Conservation (phyloP, 2,329 filamentous ascomycete species). For the Claviceps capensis region DNA sequence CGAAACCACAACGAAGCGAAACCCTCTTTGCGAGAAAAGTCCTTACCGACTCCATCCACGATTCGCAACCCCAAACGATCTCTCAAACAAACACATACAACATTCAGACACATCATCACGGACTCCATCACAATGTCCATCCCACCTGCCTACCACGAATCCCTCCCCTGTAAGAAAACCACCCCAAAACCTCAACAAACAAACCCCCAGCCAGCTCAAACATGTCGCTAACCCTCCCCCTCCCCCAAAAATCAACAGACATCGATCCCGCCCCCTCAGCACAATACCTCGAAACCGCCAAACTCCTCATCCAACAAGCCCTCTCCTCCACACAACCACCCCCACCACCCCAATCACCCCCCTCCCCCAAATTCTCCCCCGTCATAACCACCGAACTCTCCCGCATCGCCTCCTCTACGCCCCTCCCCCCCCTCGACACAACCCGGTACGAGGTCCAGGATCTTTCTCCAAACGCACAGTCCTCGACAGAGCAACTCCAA, state of each 20-base stretch:
- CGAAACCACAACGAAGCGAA: too few relatives aligned
- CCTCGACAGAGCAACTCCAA: constrained; percentile 33
- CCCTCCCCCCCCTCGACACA: constrained; percentile 52
- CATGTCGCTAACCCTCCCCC: background rate
- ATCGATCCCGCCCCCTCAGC: constrained; percentile 62
- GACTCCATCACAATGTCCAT: constrained; percentile 10
- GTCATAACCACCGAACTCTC: background rate
- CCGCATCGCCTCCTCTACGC: constrained; percentile 37
- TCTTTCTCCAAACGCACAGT: constrained; percentile 13
- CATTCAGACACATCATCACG: too few relatives aligned
- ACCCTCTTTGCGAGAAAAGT: too few relatives aligned
- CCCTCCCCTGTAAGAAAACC: constrained; percentile 55
- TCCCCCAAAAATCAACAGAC: constrained; percentile 40
- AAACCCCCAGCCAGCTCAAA: background rate
- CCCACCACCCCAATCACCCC: background rate
- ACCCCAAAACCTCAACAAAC: background rate
- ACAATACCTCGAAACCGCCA: constrained; percentile 49
- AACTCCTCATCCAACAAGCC: constrained; percentile 56
- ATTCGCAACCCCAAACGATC: too few relatives aligned
- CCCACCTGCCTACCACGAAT: constrained; percentile 48
- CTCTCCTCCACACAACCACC: constrained; percentile 8
- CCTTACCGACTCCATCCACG: too few relatives aligned
- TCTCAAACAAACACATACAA: too few relatives aligned
- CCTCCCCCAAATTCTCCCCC: background rate
- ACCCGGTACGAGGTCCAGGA: constrained; percentile 71